Evolutionary conservation across 331 rosid species (phyloP).

Genomic region (Malus hybrid): DNA sequence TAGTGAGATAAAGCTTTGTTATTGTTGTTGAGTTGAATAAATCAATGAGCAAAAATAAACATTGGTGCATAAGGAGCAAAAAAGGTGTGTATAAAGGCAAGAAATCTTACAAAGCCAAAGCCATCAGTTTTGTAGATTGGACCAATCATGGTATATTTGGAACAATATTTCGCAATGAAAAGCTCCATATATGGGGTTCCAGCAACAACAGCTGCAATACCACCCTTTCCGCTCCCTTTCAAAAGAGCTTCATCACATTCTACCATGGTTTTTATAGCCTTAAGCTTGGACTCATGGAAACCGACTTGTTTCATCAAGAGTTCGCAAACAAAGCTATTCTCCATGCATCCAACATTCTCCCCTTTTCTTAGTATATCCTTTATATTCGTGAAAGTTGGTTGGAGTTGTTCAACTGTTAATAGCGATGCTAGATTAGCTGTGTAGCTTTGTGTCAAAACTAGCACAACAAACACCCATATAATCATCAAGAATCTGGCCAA

Average conservation of each 20-base stretch:
- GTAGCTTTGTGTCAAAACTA: conserved; percentile 12
- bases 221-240: conserved; percentile 19
- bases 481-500: conserved; percentile 41
- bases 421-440: conserved; percentile 24
- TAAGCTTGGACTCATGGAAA: conserved; percentile 26
- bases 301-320: conserved; percentile 35
- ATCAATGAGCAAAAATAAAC: too few species aligned
- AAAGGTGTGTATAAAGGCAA: neutral
- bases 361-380: conserved; percentile 13
- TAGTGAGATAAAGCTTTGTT: too few species aligned
- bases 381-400: conserved; percentile 27
- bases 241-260: conserved; percentile 25
- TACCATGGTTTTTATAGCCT: conserved; percentile 5
- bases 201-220: conserved; percentile 45
- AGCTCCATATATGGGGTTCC: conserved; percentile 35
- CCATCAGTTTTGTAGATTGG: conserved; percentile 15
- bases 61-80: too few species aligned
- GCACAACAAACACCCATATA: conserved; percentile 30
- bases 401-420: conserved; percentile 41
- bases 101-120: conserved; percentile 6
- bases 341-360: conserved; percentile 32
- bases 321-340: conserved; percentile 23
- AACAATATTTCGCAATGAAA: conserved; percentile 30
- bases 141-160: conserved; percentile 33
- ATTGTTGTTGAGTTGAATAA: too few species aligned